Evolutionary conservation across 768 basidiomycete species (phyloP).

Genomic region (Boletus huronensis): DNA sequence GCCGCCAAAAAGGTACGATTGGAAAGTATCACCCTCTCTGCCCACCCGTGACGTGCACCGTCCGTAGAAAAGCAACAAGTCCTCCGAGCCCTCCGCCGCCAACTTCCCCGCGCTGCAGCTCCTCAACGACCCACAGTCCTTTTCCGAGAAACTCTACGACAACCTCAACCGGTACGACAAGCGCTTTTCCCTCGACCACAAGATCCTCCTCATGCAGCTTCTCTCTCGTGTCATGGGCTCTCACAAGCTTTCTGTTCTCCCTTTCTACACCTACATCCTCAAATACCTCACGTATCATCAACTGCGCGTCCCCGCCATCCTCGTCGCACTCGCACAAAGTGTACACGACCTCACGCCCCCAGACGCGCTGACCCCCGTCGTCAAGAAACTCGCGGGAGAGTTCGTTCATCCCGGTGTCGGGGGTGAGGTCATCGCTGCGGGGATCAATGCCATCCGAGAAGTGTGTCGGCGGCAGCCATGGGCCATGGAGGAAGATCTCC

Average conservation of each 20-base stretch:
- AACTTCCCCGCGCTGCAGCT: slow-evolving; percentile 94
- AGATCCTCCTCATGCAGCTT: slow-evolving; percentile 95
- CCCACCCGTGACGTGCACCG: slow-evolving; percentile 30
- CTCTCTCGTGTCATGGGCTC: slow-evolving; percentile 89
- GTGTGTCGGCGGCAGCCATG: slow-evolving; percentile 93
- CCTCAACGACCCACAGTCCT: slow-evolving; percentile 92
- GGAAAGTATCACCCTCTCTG: neutral
- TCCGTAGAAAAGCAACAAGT: slow-evolving; percentile 35
- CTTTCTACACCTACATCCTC: slow-evolving; percentile 94
- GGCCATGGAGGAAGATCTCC: slow-evolving; percentile 93
- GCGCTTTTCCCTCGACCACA: slow-evolving; percentile 94
- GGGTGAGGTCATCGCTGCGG: slow-evolving; percentile 91
- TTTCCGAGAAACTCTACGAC: slow-evolving; percentile 91
- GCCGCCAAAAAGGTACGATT: slow-evolving; percentile 63
- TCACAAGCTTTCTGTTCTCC: slow-evolving; percentile 90
- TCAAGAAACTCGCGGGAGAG: slow-evolving; percentile 89
- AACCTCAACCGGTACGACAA: slow-evolving; percentile 83
- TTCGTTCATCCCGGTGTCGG: slow-evolving; percentile 98
- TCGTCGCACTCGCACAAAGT: slow-evolving; percentile 90
- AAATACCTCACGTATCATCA: slow-evolving; percentile 93
- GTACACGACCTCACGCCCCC: slow-evolving; percentile 95
- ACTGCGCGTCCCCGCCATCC: slow-evolving; percentile 87
- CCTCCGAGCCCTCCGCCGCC: slow-evolving; percentile 32
- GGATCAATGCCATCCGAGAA: slow-evolving; percentile 93
- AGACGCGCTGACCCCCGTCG: slow-evolving; percentile 82